Base-by-base conservation (phyloP, 345 rosid genomes). In the Syzygium jambos region DNA sequence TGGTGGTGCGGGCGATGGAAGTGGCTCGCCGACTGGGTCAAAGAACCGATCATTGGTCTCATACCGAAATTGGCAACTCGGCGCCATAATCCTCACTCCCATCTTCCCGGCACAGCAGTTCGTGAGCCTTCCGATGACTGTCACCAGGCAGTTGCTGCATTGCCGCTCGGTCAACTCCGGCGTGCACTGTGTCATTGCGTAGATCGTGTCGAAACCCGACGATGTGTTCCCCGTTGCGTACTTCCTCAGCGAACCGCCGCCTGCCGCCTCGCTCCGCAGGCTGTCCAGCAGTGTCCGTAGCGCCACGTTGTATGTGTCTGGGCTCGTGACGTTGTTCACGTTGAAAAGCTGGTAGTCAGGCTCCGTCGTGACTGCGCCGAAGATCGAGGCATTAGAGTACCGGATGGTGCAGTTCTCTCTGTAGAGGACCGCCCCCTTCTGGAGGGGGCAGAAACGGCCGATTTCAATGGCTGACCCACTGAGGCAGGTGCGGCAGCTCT, bases 161-260 rank as follows among this genome's bases (percentile, higher is more conserved):
- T 52, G 5, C 23, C 52, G 43, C 3, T 86, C 86, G 1, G 93
- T 89, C 78, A 93, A 85, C 82, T 94, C 93, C 3, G 94, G 93
- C 14, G 90, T 90, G 77, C 97, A 93, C 9, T 94, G 95, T 9
- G 56, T 86, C 41, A 87, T 90, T 25, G 87, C 97, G 1, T 59
- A 93, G 59, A 93, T 85, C 3, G 16, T 89, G 8, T 25, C 4
- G 41, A 25, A 90, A 3, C n/a, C 89, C 1, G 65, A 86, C 6
- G 53, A 85, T 0, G 73, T 14, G 14, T 84, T 80, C 17, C 93
- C 93, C 1, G 90, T 85, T 4, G 95, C 95, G 25, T 90, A 95
- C 77, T 94, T 94, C 61, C 91, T 87, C 12, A 85, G 84, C 7
- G 89, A 56, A 41, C 89, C 90, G 14, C 92, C 91, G 5, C 11